Evolutionary conservation across 129 eudicot species (phyloP).

Genomic region (Arctium lappa): DNA sequence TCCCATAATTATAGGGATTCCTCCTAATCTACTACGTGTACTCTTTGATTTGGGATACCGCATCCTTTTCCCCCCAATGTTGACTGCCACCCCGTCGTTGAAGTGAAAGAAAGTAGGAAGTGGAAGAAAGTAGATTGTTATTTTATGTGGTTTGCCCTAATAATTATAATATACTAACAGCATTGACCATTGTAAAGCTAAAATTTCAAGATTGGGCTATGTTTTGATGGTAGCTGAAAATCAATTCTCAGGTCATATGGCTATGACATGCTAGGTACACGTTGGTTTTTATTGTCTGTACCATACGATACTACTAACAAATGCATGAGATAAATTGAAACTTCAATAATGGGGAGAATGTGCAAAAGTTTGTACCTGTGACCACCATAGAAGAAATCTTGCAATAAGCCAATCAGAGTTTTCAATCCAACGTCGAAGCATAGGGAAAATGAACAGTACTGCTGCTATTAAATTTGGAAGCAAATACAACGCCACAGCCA

Average conservation of each 20-base stretch:
- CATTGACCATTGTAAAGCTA: slow-evolving; percentile 1
- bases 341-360: background rate
- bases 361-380: slow-evolving; percentile 62
- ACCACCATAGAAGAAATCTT: slow-evolving; percentile 96
- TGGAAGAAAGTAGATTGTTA: background rate
- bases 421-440: slow-evolving; percentile 97
- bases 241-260: background rate
- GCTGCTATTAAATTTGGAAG: slow-evolving; percentile 79
- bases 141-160: background rate
- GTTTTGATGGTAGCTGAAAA: background rate
- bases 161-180: background rate
- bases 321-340: background rate
- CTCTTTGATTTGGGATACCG: background rate
- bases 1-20: background rate
- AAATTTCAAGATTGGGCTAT: background rate
- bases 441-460: slow-evolving; percentile 77
- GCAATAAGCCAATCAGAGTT: slow-evolving; percentile 92
- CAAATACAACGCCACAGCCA: slow-evolving; percentile 80
- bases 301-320: background rate
- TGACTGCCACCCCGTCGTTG: background rate
- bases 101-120: background rate
- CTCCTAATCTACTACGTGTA: background rate
- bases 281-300: background rate
- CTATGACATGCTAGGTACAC: slow-evolving; percentile 5
- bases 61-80: background rate